phyloP scores from a whole-genome alignment of 352 stramenopile genomes.

The Globisporangium polare region DNA sequence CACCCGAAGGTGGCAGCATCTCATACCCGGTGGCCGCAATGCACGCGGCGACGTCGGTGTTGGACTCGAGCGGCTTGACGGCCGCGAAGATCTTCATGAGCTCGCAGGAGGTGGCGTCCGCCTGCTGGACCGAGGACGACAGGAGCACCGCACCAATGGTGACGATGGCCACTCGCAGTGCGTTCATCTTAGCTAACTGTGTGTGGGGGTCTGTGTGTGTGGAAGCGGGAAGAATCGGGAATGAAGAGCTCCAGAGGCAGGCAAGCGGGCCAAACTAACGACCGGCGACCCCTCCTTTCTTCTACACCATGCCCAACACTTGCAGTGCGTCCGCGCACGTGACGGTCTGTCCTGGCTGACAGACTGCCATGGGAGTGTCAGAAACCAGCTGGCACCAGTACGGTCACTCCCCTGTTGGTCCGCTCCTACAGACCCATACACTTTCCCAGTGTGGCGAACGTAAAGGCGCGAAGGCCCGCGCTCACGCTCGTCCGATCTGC shows the following conservation, averaged over 20 bases:
- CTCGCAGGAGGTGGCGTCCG: constrained; percentile 20
- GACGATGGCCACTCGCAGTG: background rate
- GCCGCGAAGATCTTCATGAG: constrained; percentile 33
- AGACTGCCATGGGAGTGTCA: background rate
- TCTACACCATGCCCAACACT: background rate
- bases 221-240: constrained; percentile 4
- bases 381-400: background rate
- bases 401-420: background rate
- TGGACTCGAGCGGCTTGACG: constrained; percentile 30
- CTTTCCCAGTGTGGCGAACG: background rate
- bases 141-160: constrained; percentile 5
- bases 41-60: constrained; percentile 29
- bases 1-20: constrained; percentile 23
- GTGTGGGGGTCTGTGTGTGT: background rate
- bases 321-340: background rate
- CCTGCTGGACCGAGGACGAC: background rate
- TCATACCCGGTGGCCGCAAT: constrained; percentile 31
- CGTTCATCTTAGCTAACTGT: constrained; percentile 11
- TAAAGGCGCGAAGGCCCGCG: background rate
- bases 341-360: background rate
- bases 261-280: background rate
- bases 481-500: background rate
- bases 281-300: background rate
- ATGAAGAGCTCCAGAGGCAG: background rate
- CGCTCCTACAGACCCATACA: background rate